Percentiles rank a stretch among this genome's conserved stretches.
phyloP scores from a whole-genome alignment of 2,329 filamentous ascomycete species.

The Cladosporium austrohemisphaericum region DNA sequence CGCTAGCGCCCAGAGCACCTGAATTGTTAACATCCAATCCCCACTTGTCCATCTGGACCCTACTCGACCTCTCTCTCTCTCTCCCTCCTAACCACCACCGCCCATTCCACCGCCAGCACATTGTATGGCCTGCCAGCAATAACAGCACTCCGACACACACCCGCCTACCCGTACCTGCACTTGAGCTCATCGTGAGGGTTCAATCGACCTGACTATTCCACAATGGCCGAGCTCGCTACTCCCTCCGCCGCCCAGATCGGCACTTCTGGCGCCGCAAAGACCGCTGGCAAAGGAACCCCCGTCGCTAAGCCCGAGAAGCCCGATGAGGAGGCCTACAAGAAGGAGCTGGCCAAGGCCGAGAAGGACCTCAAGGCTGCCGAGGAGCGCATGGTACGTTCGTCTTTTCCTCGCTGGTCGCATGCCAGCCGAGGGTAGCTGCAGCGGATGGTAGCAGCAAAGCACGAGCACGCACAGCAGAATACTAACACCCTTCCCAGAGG shows the following conservation, averaged over 20 bases:
- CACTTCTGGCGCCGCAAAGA: slow-evolving; percentile 31
- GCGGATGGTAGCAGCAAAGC: neutral
- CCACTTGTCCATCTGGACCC: too few species aligned
- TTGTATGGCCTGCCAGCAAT: neutral
- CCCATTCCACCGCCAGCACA: too few species aligned
- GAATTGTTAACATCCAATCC: too few species aligned
- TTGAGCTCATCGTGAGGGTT: slow-evolving; percentile 15
- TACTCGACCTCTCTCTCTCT: too few species aligned
- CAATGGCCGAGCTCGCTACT: slow-evolving; percentile 36
- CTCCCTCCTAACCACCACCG: too few species aligned
- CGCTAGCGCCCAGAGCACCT: too few species aligned
- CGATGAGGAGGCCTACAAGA: slow-evolving; percentile 80
- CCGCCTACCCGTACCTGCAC: neutral
- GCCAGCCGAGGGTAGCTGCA: slow-evolving; percentile 8
- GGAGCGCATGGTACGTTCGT: slow-evolving; percentile 48
- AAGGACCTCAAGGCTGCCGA: slow-evolving; percentile 79
- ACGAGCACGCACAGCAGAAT: neutral
- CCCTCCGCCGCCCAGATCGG: slow-evolving; percentile 35
- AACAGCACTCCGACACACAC: neutral
- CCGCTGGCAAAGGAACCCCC: slow-evolving; percentile 28
- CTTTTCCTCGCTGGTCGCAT: neutral
- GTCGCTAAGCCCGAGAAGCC: slow-evolving; percentile 73
- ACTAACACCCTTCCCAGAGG: slow-evolving; percentile 55
- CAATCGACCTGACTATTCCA: slow-evolving; percentile 14
- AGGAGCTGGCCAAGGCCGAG: slow-evolving; percentile 72